Base-by-base conservation (phyloP, 2,329 filamentous ascomycete species). In the Ilyonectria destructans region DNA sequence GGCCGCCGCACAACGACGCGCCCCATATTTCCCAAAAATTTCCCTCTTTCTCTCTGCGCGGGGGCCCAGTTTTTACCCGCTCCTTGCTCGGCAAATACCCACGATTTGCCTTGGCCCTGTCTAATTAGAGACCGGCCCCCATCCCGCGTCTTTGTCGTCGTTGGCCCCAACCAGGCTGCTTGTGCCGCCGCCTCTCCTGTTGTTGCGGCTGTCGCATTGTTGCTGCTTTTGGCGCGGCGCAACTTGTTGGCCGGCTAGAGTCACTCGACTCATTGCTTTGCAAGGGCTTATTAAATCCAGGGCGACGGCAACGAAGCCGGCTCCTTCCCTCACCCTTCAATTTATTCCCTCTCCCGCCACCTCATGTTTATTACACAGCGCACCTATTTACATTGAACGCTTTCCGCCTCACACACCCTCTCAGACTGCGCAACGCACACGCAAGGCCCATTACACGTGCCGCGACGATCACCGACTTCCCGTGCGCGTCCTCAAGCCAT, bases 61-160 rank as follows among this genome's bases (percentile, higher is more conserved):
- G 58, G 58, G 58, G 68, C 65, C 73, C 73, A 68, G 58, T 66
- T 74, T 74, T 76, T 73, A 76, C 71, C 74, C 74, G 74, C 74
- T 74, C 74, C 72, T 73, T 72, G 74, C 55, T 74, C 71, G 65
- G 74, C 63, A 75, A 69, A 68, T 66, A 43, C 29, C 56, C 51
- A 49, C 56, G 58, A 54, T 68, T 69, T 65, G 45, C 51, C 55
- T 56, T 46, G 64, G 62, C 59, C 48, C 55, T 74, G 33, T 74
- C 74, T 72, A 75, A 75, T 74, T 76, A 76, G 71, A 69, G 64
- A 71, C 65, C 46, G 46, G 48, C 37, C 45, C 40, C 57, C 60
- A 67, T 73, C 65, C 74, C 70, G 70, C 70, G 70, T 65, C 72
- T 75, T 68, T 72, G 71, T 75, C 65, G 66, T 64, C 54, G 72